Evolutionary conservation across 441 rosid species (phyloP), one percentile per base, ranked within the genome.

Genomic region (Adansonia rubrostipa): DNA sequence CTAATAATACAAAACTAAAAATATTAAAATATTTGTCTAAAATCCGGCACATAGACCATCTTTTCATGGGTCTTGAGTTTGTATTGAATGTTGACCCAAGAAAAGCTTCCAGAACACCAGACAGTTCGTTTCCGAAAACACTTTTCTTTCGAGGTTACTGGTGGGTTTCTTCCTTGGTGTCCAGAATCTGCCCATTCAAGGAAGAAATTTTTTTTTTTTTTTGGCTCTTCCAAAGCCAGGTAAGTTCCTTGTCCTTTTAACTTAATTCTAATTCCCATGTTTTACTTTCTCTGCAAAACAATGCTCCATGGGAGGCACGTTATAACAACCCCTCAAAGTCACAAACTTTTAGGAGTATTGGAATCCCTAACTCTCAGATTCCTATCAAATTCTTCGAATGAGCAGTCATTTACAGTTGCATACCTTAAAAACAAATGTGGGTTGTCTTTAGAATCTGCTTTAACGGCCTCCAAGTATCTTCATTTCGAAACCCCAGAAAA

Each of bases 361-460:
- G 20, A 56, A 8, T 17, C 60, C 22, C 17, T 56, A 19, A 28
- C 4, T 33, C 45, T 13, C 42, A 33, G 67, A 63, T 63, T 1
- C 67, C 5, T 63, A 5, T 63, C 67, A 3, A 63, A 5, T 63
- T 13, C 17, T n/a, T 33, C 45, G 5, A 28, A 33, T 13, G 44
- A 36, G 3, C 22, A 42, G 9, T 44, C 77, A 1, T 82, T 82
- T 48, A 79, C 85, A n/a, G 79, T 65, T 36, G 77, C 80, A 1
- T 77, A 83, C 76, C 81, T 83, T 24, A 44, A 73, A 44, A 48
- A 54, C 33, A 51, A 75, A 8, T 80, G 74, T 67, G 85, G 85
- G 66, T 73, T 83, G 22, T 75, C 80, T 40, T 74, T 62, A 0
- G 60, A 75, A 51, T 71, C 81, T 28, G 82, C 83, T 47, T 10